Evolutionary conservation across 495 filamentous ascomycete species (phyloP).

Genomic region (Niebla homalea): DNA sequence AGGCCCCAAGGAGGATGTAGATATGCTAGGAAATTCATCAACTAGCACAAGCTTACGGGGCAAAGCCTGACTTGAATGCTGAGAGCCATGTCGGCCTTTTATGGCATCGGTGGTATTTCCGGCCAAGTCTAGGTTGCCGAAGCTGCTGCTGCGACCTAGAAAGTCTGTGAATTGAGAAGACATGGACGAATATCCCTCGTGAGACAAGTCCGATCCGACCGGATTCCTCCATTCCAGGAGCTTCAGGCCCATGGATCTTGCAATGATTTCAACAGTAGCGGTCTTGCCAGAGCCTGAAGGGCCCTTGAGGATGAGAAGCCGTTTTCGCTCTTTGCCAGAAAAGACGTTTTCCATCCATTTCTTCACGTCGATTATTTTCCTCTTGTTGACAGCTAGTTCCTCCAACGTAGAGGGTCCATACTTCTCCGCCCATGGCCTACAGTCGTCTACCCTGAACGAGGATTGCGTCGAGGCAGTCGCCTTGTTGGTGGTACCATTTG

Average conservation of each 20-base stretch:
- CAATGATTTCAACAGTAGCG: constrained; percentile 63
- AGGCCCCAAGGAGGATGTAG: constrained; percentile 50
- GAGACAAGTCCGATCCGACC: constrained; percentile 38
- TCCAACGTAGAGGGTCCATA: constrained; percentile 60
- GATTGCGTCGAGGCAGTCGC: background rate
- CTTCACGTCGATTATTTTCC: constrained; percentile 76
- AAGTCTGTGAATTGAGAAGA: constrained; percentile 84
- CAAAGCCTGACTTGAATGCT: background rate
- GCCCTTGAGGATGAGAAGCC: constrained; percentile 73
- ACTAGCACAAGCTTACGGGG: constrained; percentile 57
- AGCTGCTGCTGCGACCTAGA: constrained; percentile 61
- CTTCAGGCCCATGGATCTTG: constrained; percentile 55
- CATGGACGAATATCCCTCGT: constrained; percentile 48
- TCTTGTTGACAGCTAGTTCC: constrained; percentile 85
- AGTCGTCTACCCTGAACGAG: constrained; percentile 5
- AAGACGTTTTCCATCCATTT: constrained; percentile 68
- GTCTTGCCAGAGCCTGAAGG: constrained; percentile 92
- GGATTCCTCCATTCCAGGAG: constrained; percentile 90
- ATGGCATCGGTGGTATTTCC: background rate
- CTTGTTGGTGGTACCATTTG: background rate
- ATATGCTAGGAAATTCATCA: constrained; percentile 88
- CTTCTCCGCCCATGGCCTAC: constrained; percentile 70
- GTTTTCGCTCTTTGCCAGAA: constrained; percentile 42
- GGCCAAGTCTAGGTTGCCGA: constrained; percentile 54
- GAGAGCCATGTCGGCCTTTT: background rate